Evolutionary conservation across 192 early-diverging fungal species (phyloP).

Genomic region (Gaertneriomyces semiglobifer): DNA sequence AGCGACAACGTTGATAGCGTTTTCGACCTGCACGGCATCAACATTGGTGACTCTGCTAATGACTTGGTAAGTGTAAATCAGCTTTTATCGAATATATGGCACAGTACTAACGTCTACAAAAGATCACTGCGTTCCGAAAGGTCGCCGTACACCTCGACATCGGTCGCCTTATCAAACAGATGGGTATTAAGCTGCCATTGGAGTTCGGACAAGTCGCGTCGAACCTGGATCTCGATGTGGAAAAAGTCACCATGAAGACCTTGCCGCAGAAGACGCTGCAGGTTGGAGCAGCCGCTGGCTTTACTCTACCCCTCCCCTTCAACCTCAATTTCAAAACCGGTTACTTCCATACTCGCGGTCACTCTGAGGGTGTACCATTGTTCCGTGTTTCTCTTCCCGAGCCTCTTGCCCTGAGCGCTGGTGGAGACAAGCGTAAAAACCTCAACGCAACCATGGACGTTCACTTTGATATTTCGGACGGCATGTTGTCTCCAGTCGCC

Average conservation of each 20-base stretch:
- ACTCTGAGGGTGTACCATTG: constrained; percentile 11
- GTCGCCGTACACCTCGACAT: constrained; percentile 22
- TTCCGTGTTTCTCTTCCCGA: constrained; percentile 9
- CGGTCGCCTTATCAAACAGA: constrained; percentile 12
- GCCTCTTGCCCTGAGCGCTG: not conserved
- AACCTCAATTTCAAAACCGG: constrained; percentile 21
- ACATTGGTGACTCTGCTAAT: constrained; percentile 19
- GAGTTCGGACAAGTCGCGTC: constrained; percentile 15
- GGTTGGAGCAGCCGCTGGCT: constrained; percentile 15
- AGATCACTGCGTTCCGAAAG: constrained; percentile 29
- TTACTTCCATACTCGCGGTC: constrained; percentile 20
- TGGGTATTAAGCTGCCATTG: constrained; percentile 17
- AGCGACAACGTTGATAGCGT: constrained; percentile 14
- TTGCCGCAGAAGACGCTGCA: constrained; percentile 10
- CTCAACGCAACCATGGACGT: constrained; percentile 12
- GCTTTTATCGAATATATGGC: not conserved
- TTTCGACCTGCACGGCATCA: constrained; percentile 7
- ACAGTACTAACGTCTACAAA: not conserved
- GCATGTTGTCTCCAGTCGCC: constrained; percentile 5
- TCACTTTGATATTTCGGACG: constrained; percentile 13
- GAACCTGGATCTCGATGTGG: constrained; percentile 18
- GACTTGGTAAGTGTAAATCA: constrained; percentile 4
- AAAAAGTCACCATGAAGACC: constrained; percentile 5
- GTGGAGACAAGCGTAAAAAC: constrained; percentile 10
- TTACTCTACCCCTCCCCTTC: constrained; percentile 26